Percentiles rank a stretch among this genome's conserved stretches.
Evolutionary conservation across 257 asterid species (phyloP).

Genomic region (Solanum okadae): DNA sequence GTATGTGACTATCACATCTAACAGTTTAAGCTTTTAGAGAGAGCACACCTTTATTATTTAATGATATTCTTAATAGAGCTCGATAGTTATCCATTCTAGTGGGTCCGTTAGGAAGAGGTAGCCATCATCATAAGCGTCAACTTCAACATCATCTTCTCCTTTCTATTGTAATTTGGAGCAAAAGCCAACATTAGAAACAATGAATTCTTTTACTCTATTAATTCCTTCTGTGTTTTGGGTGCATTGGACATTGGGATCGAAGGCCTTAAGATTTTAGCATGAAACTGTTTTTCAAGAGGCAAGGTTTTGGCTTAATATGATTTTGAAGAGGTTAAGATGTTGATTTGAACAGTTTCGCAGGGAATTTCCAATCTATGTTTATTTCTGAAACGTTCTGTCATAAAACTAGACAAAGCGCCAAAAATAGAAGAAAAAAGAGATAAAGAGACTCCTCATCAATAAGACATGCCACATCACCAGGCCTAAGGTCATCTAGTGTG

Average conservation of each 20-base stretch:
- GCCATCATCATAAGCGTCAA: no score
- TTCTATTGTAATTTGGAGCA: no score
- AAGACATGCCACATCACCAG: neutral
- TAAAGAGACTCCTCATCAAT: neutral
- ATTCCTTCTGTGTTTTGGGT: neutral
- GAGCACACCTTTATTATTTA: no score
- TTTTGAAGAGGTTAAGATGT: neutral
- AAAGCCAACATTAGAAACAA: neutral
- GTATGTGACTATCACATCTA: no score
- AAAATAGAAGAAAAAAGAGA: neutral
- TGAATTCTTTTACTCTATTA: neutral
- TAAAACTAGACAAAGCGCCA: neutral
- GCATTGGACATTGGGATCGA: neutral
- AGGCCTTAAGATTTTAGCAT: neutral
- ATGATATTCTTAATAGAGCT: no score
- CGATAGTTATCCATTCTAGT: neutral
- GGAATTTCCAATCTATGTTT: neutral
- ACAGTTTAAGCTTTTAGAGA: no score
- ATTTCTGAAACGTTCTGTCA: neutral
- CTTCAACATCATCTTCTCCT: neutral
- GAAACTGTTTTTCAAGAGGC: neutral
- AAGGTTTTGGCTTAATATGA: neutral
- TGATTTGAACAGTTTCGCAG: no score
- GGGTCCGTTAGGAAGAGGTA: neutral
- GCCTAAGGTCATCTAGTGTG: neutral